These are phyloP conservation scores for Talaromyces adpressus DNA, from an alignment of 495 filamentous ascomycete species.

Conservation along the genomic window DNA sequence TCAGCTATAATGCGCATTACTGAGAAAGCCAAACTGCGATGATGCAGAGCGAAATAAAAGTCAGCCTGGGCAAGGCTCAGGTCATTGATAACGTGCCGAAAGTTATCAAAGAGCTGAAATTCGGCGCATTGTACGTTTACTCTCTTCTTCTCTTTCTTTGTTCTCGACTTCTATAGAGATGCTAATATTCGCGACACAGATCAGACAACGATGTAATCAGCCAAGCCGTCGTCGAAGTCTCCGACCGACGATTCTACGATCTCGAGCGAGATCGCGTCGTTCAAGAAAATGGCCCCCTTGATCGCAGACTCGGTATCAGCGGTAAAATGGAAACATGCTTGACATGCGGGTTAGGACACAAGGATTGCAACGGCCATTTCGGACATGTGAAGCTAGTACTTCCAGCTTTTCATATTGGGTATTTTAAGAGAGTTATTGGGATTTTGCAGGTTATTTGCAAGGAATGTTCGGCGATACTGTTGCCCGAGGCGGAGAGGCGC, in stretches of 20 bases:
- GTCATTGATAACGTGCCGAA: conserved; percentile 81
- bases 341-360: conserved; percentile 71
- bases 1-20: conserved; percentile 7
- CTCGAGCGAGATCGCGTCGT: conserved; percentile 62
- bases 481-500: conserved; percentile 69
- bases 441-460: conserved; percentile 95
- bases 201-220: conserved; percentile 90
- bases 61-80: conserved; percentile 71
- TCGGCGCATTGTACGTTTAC: conserved; percentile 72
- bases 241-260: conserved; percentile 85
- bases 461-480: conserved; percentile 56
- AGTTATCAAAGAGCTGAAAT: conserved; percentile 86
- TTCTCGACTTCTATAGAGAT: conserved; percentile 8
- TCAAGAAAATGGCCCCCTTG: conserved; percentile 75
- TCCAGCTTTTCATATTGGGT: conserved; percentile 91
- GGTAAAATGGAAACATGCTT: conserved; percentile 64
- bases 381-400: conserved; percentile 84
- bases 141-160: conserved; percentile 10
- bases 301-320: conserved; percentile 83
- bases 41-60: conserved; percentile 44
- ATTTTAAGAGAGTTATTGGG: conserved; percentile 80
- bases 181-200: conserved; percentile 33
- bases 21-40: conserved; percentile 18
- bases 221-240: conserved; percentile 88
- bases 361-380: conserved; percentile 89